Conservation (phyloP, 371 early-diverging fungal genomes). For the Mortierella sp. region DNA sequence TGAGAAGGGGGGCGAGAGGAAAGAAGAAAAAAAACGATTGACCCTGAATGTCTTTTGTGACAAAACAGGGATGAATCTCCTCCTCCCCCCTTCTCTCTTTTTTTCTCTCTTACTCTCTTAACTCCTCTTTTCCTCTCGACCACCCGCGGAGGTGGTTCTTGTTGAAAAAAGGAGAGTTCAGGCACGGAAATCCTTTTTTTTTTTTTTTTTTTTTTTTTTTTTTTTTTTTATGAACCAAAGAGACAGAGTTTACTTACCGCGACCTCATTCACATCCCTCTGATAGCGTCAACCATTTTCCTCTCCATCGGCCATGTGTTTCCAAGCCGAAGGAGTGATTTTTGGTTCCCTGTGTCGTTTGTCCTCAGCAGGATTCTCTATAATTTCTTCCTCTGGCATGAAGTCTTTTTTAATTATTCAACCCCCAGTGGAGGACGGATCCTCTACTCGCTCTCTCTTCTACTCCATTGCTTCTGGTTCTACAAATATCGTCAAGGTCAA, state of each 20-base stretch:
- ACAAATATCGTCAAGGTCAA: constrained; percentile 2
- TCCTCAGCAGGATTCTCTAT: not conserved
- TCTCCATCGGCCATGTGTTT: constrained; percentile 12
- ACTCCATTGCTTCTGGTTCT: constrained; percentile 21
- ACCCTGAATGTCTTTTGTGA: no score
- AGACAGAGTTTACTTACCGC: no score
- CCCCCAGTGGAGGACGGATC: not conserved
- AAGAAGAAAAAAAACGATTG: no score
- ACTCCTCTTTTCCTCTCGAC: not conserved
- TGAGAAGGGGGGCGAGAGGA: no score
- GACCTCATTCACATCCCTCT: not conserved
- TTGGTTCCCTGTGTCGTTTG: constrained; percentile 4
- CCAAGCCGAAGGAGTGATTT: constrained; percentile 7
- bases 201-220: no score
- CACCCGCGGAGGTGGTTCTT: no score
- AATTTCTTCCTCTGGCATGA: constrained; percentile 13
- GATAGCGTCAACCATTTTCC: constrained; percentile 7
- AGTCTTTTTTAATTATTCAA: constrained; percentile 10
- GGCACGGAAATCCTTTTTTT: no score
- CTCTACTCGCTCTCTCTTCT: not conserved
- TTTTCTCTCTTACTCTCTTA: not conserved
- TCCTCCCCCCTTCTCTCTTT: not conserved
- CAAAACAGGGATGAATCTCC: not conserved
- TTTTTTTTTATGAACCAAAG: no score
- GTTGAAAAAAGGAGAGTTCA: no score